Evolutionary conservation across 345 rosid species (phyloP).

Genomic region (Xanthoceras sorbifolium): DNA sequence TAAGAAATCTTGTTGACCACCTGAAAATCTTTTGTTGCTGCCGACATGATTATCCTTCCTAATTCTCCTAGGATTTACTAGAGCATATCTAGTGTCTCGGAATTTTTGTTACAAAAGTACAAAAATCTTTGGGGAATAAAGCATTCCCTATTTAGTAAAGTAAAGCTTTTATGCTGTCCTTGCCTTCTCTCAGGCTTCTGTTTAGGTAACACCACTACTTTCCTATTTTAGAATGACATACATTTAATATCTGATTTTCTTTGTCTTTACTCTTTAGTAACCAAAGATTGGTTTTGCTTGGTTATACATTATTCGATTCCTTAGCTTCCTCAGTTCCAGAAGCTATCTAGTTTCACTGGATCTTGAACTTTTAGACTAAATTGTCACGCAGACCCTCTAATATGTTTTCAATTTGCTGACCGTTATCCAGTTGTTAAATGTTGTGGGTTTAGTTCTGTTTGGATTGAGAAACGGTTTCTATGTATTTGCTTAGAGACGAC

Average conservation of each 20-base stretch:
- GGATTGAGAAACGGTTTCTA: background rate
- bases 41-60: background rate
- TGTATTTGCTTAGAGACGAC: background rate
- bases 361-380: background rate
- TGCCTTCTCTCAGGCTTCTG: conserved; percentile 12
- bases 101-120: background rate
- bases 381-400: background rate
- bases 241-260: background rate
- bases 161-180: background rate
- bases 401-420: background rate
- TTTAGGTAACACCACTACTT: background rate
- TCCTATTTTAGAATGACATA: conserved; percentile 17
- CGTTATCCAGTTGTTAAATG: background rate
- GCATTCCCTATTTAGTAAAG: background rate
- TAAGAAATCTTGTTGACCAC: conserved; percentile 11
- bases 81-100: background rate
- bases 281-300: background rate
- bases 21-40: background rate
- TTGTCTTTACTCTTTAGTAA: conserved; percentile 3
- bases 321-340: background rate
- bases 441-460: background rate
- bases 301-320: conserved; percentile 5
- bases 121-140: conserved; percentile 17
- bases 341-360: background rate
- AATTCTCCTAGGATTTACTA: conserved; percentile 4